Evolutionary conservation across 1,284 basidiomycete genomes (phyloP), one percentile per base, ranked within the genome.

Genomic region (Cutaneotrichosporon arboriforme): DNA sequence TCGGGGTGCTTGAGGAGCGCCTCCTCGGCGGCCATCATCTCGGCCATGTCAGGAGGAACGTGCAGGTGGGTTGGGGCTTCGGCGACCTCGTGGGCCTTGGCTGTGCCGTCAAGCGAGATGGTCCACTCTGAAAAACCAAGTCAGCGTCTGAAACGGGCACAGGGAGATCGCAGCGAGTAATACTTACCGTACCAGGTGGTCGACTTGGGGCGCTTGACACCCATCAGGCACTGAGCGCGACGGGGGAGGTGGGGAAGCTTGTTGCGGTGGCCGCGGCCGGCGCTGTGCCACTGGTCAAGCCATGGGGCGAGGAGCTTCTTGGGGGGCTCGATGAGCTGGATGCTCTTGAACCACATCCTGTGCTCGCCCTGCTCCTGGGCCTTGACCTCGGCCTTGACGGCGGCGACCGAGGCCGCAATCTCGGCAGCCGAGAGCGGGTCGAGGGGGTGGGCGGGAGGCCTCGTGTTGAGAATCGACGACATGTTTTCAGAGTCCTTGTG

Each of bases 401-500:
- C 51, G 22, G 31, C 18, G 26, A 64, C 62, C 12, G 66, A 63
- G 22, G 54, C 49, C 8, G 39, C 37, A 53, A 76, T 70, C 63
- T 77, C 77, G 7, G 43, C 52, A 4, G 66, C 56, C 14, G 63
- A 62, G 43, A 77, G 65, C 4, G 75, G 72, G 60, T 78, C 76
- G 55, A 77, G 70, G 3, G 77, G 77, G 61, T 77, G 76, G 26
- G 44, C 41, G 46, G 37, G 48, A 15, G 23, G 26, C 26, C 26
- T 31, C 26, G 26, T 31, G 26, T 31, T 31, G 26, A 31, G 26
- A 10, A 31, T 31, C 26, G 26, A 31, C 26, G 26, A 31, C 26
- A 31, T n/a, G n/a, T 31, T 31, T 31, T 31, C 10, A 31, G 26
- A 31, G 26, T 31, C 26, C 26, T 31, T 31, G 26, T 31, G 5